Evolutionary conservation across 345 rosid species (phyloP), one percentile per base, ranked within the genome.

Genomic region (Arabis hirsuta): DNA sequence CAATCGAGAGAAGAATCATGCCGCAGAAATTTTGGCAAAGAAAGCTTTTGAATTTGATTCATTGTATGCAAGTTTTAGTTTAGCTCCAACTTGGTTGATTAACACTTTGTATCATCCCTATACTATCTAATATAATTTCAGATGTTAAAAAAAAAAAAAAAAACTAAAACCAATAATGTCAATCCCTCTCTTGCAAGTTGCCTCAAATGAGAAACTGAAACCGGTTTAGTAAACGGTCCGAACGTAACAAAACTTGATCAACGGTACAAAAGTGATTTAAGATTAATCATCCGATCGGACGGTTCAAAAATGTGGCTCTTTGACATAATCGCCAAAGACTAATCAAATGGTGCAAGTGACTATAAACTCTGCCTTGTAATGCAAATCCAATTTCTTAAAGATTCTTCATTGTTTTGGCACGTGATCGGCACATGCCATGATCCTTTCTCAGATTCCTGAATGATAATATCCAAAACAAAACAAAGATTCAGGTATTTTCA

Each of bases 391-490:
- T 55, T 78, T 79, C 66, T 80, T 9, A 31, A 76, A 55, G 84
- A 63, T 52, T 80, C 84, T 12, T 76, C 79, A 13, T 51, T 68
- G 58, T 67, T 66, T 41, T 74, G 65, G 43, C 68, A 69, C 4
- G 65, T 42, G 11, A 88, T 69, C 5, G 97, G 98, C 7, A 87
- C 84, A 74, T 93, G 96, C 98, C 98, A 93, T 42, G 89, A 88
- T 55, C 98, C 92, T 56, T 84, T 90, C 59, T 78, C 96, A 12
- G 94, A 90, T 82, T 93, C 98, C 97, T 93, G 82, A 8, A 36
- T 36, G 9, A 36, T 9, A 36, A 59, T 65, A 29, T 41, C 54
- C 29, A 4, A 0, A 71, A 12, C 36, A 44, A 36, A 8, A 9
- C 11, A 36, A 11, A 36, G 11, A 8, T 36, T 36, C 41, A 27